Evolutionary conservation across 257 asterid genomes (phyloP), one percentile per base, ranked within the genome.

Genomic region (Nicotiana sylvestris): DNA sequence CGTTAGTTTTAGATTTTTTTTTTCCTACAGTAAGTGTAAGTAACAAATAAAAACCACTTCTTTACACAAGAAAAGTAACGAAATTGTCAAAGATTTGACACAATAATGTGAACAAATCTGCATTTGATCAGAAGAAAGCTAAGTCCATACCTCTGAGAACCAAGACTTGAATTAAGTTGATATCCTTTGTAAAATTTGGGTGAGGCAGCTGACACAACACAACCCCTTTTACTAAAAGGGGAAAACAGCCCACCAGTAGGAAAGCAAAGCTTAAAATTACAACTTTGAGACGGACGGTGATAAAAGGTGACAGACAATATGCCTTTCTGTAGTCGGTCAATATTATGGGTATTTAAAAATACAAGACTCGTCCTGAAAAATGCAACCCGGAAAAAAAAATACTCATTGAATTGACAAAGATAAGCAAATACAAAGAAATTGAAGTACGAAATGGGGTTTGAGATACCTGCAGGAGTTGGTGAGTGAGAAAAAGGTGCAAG

Each of bases 331-430:
- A 84, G 82, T 61, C 76, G 85, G 76, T 33, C 64, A 72, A 74
- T 51, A 76, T 70, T 56, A 78, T 70, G 83, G 46, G 84, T 51
- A 82, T 80, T 82, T 65, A 65, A 78, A 79, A 17, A 66, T 58
- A 60, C 72, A n/a, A 76, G 66, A 83, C 85, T 87, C 88, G 66
- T 85, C 92, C 98, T 94, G 90, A 49, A 83, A 84, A 43, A 70
- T 69, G 60, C 78, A 69, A 39, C 18, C 58, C n/a, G 11, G n/a
- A 13, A 72, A 46, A 12, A 60, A 49, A 27, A 3, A 27, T 13
- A 72, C 37, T 11, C 39, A 12, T 18, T 6, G 12, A 25, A 46
- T 74, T 62, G 0, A 64, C 17, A 64, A 29, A 57, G 11, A 57
- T 57, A 17, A 17, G 25, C 62, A 57, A 1, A 57, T 57, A 15